phyloP scores from a whole-genome alignment of 148 eudicot species.

The Rhododendron mucronatum region DNA sequence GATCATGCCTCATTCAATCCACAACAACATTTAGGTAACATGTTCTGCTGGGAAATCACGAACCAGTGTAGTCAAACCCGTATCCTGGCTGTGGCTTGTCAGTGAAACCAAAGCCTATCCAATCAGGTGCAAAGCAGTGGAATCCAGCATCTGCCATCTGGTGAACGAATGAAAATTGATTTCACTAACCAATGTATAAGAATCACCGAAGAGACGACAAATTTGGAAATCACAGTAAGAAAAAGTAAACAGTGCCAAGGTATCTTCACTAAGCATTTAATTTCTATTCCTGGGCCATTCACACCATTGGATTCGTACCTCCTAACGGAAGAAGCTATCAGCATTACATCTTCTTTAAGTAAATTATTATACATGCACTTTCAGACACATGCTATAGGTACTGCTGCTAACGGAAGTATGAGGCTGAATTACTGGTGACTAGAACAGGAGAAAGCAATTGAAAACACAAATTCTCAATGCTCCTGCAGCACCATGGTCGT shows the following conservation, averaged over 20 bases:
- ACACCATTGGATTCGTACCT: neutral
- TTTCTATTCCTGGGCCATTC: neutral
- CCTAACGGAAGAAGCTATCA: neutral
- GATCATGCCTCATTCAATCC: neutral
- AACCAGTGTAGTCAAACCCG: slow-evolving; percentile 96
- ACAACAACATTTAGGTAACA: neutral
- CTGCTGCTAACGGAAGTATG: neutral
- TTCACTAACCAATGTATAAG: slow-evolving; percentile 11
- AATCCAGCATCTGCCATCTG: slow-evolving; percentile 93
- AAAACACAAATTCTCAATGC: neutral
- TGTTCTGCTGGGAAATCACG: slow-evolving; percentile 10
- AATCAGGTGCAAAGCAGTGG: slow-evolving; percentile 97
- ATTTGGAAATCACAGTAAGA: neutral
- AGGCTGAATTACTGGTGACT: neutral
- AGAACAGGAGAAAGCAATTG: neutral
- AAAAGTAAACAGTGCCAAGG: neutral
- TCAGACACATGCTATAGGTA: neutral
- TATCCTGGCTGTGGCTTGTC: slow-evolving; percentile 94
- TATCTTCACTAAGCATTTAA: neutral
- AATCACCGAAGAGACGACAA: neutral
- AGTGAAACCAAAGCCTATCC: slow-evolving; percentile 99
- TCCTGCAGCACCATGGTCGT: neutral
- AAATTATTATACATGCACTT: neutral
- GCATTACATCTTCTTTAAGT: neutral
- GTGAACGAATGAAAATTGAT: slow-evolving; percentile 2